Percentiles rank a stretch among this genome's conserved stretches.
Conservation (phyloP, 768 basidiomycete genomes). For the Leccinum sublutescens region DNA sequence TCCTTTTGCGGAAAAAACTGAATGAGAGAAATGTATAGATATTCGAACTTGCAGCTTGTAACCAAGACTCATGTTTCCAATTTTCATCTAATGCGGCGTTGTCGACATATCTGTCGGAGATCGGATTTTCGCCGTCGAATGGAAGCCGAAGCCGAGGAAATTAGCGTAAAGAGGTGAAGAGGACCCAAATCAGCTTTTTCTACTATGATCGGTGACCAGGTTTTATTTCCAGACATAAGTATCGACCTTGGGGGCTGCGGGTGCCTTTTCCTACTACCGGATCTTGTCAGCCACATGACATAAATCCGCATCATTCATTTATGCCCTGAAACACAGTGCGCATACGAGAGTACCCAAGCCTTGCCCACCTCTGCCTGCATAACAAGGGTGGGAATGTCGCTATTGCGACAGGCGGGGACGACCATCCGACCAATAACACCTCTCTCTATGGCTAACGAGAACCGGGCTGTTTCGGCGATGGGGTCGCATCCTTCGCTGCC, state of each 20-base stretch:
- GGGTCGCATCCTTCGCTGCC: slow-evolving; percentile 5
- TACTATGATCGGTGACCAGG: background rate
- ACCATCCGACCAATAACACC: slow-evolving; percentile 2
- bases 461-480: background rate
- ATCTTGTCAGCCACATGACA: slow-evolving; percentile 9
- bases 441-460: background rate
- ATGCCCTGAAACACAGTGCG: slow-evolving; percentile 1
- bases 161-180: background rate
- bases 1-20: background rate
- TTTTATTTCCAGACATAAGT: slow-evolving; percentile 3
- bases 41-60: background rate
- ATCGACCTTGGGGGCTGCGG: background rate
- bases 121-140: background rate
- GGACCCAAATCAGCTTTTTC: background rate
- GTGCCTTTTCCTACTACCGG: slow-evolving; percentile 6
- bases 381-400: no score
- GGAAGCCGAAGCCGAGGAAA: no score
- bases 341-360: slow-evolving; percentile 7
- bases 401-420: no score
- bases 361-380: slow-evolving; percentile 1
- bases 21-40: background rate
- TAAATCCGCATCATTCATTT: slow-evolving; percentile 4
- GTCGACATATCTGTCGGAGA: background rate
- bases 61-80: background rate
- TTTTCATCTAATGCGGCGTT: background rate